phyloP scores from a whole-genome alignment of 2,329 filamentous ascomycete species.

The Penicillium sp. region DNA sequence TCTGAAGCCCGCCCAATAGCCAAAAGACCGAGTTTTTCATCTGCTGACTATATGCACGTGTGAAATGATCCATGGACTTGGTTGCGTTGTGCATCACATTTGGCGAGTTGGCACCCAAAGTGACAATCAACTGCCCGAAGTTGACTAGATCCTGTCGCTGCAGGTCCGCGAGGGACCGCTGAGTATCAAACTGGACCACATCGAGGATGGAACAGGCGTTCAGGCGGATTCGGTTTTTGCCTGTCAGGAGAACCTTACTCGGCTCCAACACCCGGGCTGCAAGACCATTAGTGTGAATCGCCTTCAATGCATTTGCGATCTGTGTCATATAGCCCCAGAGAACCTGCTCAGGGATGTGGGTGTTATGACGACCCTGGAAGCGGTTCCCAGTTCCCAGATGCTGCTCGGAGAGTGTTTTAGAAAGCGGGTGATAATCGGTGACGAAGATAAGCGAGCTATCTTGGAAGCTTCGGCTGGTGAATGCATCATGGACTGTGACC shows the following conservation, averaged over 20 bases:
- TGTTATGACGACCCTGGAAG: slow-evolving; percentile 46
- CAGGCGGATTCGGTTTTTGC: slow-evolving; percentile 84
- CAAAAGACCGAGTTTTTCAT: slow-evolving; percentile 78
- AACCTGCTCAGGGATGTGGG: slow-evolving; percentile 66
- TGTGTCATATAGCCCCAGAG: slow-evolving; percentile 94
- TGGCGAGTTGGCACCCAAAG: slow-evolving; percentile 69
- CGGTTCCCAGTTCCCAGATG: slow-evolving; percentile 53
- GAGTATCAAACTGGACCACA: slow-evolving; percentile 77
- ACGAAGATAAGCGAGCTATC: slow-evolving; percentile 94
- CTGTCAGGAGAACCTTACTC: slow-evolving; percentile 85
- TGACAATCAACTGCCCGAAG: slow-evolving; percentile 81
- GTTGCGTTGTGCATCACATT: slow-evolving; percentile 63
- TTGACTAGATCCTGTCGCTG: slow-evolving; percentile 86
- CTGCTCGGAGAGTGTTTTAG: slow-evolving; percentile 84
- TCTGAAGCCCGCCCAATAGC: slow-evolving; percentile 69
- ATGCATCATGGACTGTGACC: slow-evolving; percentile 85
- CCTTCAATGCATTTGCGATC: slow-evolving; percentile 81
- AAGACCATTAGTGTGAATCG: slow-evolving; percentile 77
- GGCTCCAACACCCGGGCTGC: slow-evolving; percentile 84
- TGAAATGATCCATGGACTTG: slow-evolving; percentile 73
- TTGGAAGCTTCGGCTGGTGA: slow-evolving; percentile 88
- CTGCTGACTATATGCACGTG: slow-evolving; percentile 73
- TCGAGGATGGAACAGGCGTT: slow-evolving; percentile 88
- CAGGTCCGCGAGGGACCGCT: slow-evolving; percentile 68
- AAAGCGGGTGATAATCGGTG: slow-evolving; percentile 87